Conservation (phyloP, 2,329 filamentous ascomycete species). For the Trichoderma simmonsii region DNA sequence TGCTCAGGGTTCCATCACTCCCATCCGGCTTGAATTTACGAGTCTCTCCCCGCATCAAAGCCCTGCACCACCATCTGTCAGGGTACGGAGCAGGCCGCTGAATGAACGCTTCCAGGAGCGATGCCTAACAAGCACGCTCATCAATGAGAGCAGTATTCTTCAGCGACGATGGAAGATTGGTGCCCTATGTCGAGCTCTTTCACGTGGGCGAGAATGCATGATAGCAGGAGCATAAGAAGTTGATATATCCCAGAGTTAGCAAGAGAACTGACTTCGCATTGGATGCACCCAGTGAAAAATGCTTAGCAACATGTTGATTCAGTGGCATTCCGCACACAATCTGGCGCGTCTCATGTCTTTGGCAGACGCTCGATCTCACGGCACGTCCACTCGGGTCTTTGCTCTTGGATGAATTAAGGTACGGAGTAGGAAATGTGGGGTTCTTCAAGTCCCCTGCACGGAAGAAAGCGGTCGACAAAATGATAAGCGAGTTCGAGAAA, state of each 20-base stretch:
- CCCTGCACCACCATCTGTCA: not conserved
- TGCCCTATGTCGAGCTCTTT: not conserved
- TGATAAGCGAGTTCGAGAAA: not conserved
- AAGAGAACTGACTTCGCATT: not conserved
- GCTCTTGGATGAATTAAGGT: not conserved
- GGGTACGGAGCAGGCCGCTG: not conserved
- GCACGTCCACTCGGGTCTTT: constrained; percentile 14
- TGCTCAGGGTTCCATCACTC: not conserved
- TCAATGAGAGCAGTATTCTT: not conserved
- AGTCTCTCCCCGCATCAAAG: constrained; percentile 4
- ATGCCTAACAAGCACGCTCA: not conserved
- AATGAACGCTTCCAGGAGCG: not conserved
- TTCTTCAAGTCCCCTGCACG: not conserved
- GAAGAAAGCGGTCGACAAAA: not conserved
- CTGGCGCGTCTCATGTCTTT: not conserved
- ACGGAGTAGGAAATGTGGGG: constrained; percentile 15
- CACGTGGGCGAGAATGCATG: not conserved
- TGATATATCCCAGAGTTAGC: not conserved
- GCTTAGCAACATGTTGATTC: constrained; percentile 6
- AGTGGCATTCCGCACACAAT: not conserved
- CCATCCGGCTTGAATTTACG: not conserved
- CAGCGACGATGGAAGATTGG: not conserved
- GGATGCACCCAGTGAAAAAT: not conserved
- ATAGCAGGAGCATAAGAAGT: not conserved
- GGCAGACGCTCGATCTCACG: constrained; percentile 3